Base-by-base conservation (phyloP, 2,329 filamentous ascomycete genomes). In the Talaromyces verruculosus region DNA sequence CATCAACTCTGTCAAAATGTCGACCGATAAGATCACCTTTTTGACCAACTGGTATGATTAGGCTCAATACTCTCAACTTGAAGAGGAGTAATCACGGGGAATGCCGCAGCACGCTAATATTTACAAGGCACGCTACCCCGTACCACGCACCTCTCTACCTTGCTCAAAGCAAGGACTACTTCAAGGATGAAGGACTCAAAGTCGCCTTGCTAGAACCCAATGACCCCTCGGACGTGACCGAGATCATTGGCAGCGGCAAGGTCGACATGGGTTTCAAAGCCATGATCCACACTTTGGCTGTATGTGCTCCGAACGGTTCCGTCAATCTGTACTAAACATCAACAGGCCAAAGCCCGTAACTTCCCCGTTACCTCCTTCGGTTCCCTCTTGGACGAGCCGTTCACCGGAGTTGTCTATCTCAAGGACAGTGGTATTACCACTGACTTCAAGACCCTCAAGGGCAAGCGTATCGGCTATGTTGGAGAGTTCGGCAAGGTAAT, bases 1-100 rank as follows among this genome's bases (percentile, higher is more conserved):
- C 77, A 80, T 77, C 70, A 81, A 77, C 75, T 65, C 68, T 77
- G 73, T 76, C 81, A 85, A 77, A 68, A 92, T 92, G 90, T 87
- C 90, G 77, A 91, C 89, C 79, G 90, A 92, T 77, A 92, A 92
- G 87, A 92, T 93, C 75, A 92, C 90, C 63, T 93, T 92, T 82
- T 84, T 92, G 77, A 91, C 89, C 81, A 92, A 93, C 84, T 93
- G 90, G 90, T 92, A 86, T 76, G 80, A 74, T 68, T 37, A 22
- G n/a, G 5, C n/a, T 37, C 22, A 35, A 11, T 30, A 5, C 33
- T 57, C 5, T 37, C 53, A 22, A 25, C 4, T 25, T 25, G 33
- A n/a, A 17, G 11, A 57, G 41, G 60, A 2, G 17, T 41, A 41
- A 41, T 41, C 17, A 41, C 3, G n/a, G 5, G 15, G 39, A 41